Percentiles rank a stretch among this genome's conserved stretches.
phyloP scores from a whole-genome alignment of 176 grass and related monocot species.

The Aegilops speltoides region DNA sequence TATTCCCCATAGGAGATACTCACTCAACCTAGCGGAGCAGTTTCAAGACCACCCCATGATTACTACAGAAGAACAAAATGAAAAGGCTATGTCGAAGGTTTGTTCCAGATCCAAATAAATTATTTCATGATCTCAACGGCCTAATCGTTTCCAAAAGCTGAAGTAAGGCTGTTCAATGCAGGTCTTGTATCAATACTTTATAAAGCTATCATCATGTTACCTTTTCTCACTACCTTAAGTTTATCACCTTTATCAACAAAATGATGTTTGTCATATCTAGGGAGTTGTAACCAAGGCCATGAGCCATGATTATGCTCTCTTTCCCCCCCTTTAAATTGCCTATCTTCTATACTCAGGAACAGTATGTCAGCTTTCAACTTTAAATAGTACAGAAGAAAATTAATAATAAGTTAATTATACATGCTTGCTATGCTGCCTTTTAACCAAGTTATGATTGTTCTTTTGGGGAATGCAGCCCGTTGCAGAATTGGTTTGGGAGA shows the following conservation, averaged over 20 bases:
- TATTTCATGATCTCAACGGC: conserved; percentile 32
- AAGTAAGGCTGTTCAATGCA: conserved; percentile 34
- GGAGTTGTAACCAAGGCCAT: conserved; percentile 38
- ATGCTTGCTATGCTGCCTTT: background rate
- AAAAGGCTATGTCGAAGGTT: conserved; percentile 47
- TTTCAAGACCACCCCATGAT: conserved; percentile 15
- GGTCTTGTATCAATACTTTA: conserved; percentile 30
- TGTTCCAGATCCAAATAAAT: conserved; percentile 20
- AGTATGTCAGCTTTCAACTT: conserved; percentile 23
- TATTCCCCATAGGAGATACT: conserved; percentile 33
- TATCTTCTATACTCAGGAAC: background rate
- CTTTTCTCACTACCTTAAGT: conserved; percentile 21
- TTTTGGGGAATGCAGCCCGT: conserved; percentile 40
- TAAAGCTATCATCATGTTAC: conserved; percentile 26
- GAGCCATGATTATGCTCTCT: conserved; percentile 24
- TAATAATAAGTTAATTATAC: background rate
- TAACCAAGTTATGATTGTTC: background rate
- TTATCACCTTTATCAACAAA: conserved; percentile 30
- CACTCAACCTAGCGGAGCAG: conserved; percentile 36
- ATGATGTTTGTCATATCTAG: conserved; percentile 48
- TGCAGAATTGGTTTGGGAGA: conserved; percentile 70
- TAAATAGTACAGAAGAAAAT: background rate
- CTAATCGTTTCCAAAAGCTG: conserved; percentile 42
- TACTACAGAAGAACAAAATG: conserved; percentile 23
- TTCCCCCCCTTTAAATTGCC: background rate